Percentiles rank a stretch among this genome's conserved stretches.
Evolutionary conservation across 192 early-diverging fungal species (phyloP).

Genomic region (Lunasporangiospora selenospora): DNA sequence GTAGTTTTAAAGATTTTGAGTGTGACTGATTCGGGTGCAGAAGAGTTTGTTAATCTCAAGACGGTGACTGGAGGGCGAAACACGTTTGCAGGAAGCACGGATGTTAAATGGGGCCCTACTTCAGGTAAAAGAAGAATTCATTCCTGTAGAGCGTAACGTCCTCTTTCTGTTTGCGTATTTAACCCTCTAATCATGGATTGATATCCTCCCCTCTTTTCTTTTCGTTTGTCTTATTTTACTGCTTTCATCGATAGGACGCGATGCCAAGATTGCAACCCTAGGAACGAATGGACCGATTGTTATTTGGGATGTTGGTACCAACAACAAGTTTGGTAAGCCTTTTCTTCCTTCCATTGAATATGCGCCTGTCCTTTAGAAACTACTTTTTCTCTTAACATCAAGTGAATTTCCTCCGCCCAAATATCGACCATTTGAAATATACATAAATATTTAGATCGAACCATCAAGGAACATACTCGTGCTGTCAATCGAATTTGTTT

Average conservation of each 20-base stretch:
- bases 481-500: conserved; percentile 83
- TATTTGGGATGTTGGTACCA: conserved; percentile 71
- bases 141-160: background rate
- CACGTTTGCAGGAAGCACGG: conserved; percentile 67
- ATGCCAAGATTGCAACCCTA: conserved; percentile 73
- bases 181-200: too few relatives aligned
- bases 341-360: background rate
- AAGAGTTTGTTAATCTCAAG: conserved; percentile 72
- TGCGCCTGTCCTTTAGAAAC: background rate
- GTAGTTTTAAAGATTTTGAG: conserved; percentile 75
- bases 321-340: conserved; percentile 37
- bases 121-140: conserved; percentile 3
- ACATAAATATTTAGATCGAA: conserved; percentile 53
- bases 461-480: conserved; percentile 73
- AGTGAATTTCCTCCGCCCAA: background rate
- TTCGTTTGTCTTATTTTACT: background rate
- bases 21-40: conserved; percentile 58
- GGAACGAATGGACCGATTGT: conserved; percentile 74
- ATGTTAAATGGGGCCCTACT: conserved; percentile 79
- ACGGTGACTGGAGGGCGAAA: conserved; percentile 58
- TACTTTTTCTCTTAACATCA: background rate
- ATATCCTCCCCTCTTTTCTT: background rate
- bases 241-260: conserved; percentile 50
- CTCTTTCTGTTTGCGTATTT: too few relatives aligned
- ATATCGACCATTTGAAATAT: too few relatives aligned